A percentile compares a stretch with the other conserved stretches of the same genome.
phyloP scores from a whole-genome alignment of 2,329 filamentous ascomycete species.

The Botrytis fabae region DNA sequence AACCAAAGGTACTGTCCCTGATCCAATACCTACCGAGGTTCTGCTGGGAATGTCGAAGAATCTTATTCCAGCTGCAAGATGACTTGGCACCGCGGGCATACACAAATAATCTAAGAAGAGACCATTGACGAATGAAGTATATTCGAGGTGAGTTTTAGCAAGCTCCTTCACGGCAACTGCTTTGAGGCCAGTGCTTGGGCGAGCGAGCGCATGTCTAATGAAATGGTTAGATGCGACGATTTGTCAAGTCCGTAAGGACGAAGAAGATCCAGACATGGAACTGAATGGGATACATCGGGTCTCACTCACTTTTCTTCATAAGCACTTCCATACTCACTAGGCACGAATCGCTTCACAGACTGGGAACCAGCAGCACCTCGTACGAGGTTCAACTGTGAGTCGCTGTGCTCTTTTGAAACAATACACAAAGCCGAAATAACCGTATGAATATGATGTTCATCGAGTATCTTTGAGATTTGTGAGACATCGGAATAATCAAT shows the following conservation, averaged over 20 bases:
- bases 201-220: constrained; percentile 1
- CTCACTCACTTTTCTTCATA: constrained; percentile 36
- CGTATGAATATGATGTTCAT: constrained; percentile 33
- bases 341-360: constrained; percentile 42
- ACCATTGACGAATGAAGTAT: constrained; percentile 32
- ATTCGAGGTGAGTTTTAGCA: constrained; percentile 29
- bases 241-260: not conserved
- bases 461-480: constrained; percentile 18
- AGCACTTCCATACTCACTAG: constrained; percentile 45
- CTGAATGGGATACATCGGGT: not conserved
- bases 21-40: constrained; percentile 33
- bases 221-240: not conserved
- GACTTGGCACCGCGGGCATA: constrained; percentile 29
- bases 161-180: constrained; percentile 17
- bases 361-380: constrained; percentile 40
- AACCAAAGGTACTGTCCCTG: constrained; percentile 29
- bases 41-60: constrained; percentile 33
- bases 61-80: constrained; percentile 29
- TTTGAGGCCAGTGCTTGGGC: constrained; percentile 18
- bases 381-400: constrained; percentile 42
- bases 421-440: constrained; percentile 43
- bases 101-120: constrained; percentile 33
- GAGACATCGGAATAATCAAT: constrained; percentile 5
- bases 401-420: constrained; percentile 39
- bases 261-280: not conserved